Evolutionary conservation across 345 rosid genomes (phyloP), one percentile per base, ranked within the genome.

Genomic region (Lepidium africanum): DNA sequence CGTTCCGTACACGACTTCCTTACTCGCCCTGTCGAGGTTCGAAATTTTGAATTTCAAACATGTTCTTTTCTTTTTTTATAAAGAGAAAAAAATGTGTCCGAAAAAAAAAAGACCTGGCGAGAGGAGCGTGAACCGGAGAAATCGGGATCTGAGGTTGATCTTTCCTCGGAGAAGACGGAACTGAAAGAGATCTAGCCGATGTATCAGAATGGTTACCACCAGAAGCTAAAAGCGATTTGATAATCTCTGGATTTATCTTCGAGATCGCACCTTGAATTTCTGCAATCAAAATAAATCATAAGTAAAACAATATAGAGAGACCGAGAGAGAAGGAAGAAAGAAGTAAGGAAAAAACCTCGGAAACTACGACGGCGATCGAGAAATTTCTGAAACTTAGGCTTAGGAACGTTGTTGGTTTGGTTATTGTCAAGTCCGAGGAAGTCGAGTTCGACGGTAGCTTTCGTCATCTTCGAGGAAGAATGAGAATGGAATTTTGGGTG

Each of bases 251-350:
- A 70, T 90, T 80, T 5, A 93, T 85, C 84, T 83, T 90, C 14
- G 98, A 90, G 66, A 93, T 89, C 58, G 90, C 90, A 7, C 89
- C 72, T 75, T 92, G 98, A 43, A 87, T 81, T 8, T 81, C 97
- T 92, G 76, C 45, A 33, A 23, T 7, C 7, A 15, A 63, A 10
- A 38, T 30, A 9, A n/a, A 10, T 41, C 46, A 17, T 32, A 57
- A 45, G 7, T 35, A 17, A 39, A n/a, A 10, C 7, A 14, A 0
- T 12, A 0, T 4, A 16, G 5, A 13, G 6, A 9, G 6, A 10
- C n/a, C n/a, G 5, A 41, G 2, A 46, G 12, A 13, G 1, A 5
- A 1, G 3, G 13, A 13, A 46, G 6, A 38, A 53, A n/a, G 3
- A 30, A 30, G 1, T 4, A 10, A 13, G 10, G 5, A 59, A 58